Evolutionary conservation across 2,329 filamentous ascomycete species (phyloP).

Genomic region (Fusarium sp.): DNA sequence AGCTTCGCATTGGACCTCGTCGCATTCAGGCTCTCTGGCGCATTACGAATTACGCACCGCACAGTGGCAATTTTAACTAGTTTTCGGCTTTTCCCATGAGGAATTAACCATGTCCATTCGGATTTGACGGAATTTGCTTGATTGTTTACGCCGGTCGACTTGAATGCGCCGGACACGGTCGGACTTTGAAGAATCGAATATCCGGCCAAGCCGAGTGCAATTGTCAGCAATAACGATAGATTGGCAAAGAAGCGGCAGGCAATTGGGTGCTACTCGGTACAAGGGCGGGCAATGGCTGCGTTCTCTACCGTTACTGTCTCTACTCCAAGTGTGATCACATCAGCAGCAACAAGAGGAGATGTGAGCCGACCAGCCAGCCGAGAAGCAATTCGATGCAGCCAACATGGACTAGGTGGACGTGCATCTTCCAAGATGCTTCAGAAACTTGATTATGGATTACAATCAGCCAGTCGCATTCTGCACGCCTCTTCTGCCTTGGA

Average conservation of each 20-base stretch:
- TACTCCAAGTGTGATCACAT: constrained; percentile 31
- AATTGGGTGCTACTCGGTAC: neutral
- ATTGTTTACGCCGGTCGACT: neutral
- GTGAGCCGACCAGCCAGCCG: constrained; percentile 28
- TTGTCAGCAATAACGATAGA: constrained; percentile 13
- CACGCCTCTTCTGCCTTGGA: neutral
- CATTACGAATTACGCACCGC: neutral
- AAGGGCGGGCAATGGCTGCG: neutral
- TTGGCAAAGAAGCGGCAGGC: neutral
- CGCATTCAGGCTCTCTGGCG: constrained; percentile 4
- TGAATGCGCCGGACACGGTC: neutral
- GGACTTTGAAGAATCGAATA: neutral
- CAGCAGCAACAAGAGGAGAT: constrained; percentile 30
- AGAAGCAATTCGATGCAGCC: constrained; percentile 14
- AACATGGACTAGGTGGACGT: constrained; percentile 16
- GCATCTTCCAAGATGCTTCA: neutral
- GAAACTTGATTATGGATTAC: constrained; percentile 7
- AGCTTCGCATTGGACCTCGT: constrained; percentile 16
- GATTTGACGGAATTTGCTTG: constrained; percentile 1
- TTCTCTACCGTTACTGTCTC: neutral
- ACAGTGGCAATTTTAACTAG: neutral
- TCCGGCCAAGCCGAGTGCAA: constrained; percentile 21
- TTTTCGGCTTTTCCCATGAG: neutral
- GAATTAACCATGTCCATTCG: neutral
- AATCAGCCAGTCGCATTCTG: neutral